Evolutionary conservation across 2,329 filamentous ascomycete genomes (phyloP).

Genomic region (Colletotrichum musae): DNA sequence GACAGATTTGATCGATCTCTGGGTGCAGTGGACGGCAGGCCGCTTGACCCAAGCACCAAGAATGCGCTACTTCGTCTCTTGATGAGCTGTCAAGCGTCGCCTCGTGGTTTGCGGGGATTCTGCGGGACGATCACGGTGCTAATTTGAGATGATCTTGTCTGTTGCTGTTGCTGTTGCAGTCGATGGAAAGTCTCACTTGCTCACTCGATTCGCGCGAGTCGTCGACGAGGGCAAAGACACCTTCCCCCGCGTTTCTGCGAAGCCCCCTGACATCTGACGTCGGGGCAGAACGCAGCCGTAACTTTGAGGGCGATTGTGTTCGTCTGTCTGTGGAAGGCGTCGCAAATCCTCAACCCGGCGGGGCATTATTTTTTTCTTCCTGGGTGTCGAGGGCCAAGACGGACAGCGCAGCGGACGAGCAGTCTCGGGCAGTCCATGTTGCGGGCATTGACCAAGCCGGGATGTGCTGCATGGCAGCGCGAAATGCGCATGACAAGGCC

Average conservation of each 20-base stretch:
- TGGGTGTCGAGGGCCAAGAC: background rate
- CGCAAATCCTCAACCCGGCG: too few species aligned
- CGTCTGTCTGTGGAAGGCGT: conserved; percentile 1
- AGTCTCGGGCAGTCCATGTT: conserved; percentile 29
- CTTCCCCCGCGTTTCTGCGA: conserved; percentile 12
- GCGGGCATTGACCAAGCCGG: conserved; percentile 37
- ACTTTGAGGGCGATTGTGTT: conserved; percentile 4
- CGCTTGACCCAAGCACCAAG: conserved; percentile 6
- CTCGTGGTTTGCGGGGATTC: conserved; percentile 38
- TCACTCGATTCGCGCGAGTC: background rate
- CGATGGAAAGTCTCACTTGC: background rate
- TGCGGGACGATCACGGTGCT: conserved; percentile 33
- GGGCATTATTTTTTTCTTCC: background rate
- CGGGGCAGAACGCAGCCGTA: conserved; percentile 12
- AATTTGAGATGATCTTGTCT: conserved; percentile 30
- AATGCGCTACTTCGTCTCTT: conserved; percentile 31
- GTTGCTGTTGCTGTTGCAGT: background rate
- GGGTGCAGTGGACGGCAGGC: conserved; percentile 15
- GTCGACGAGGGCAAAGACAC: background rate
- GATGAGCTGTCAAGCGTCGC: conserved; percentile 32
- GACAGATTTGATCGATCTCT: conserved; percentile 26
- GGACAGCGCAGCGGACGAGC: background rate
- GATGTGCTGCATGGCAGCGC: conserved; percentile 36
- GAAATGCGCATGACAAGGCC: conserved; percentile 40
- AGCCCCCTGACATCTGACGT: conserved; percentile 1